These are phyloP conservation scores for Ganoderma lucidum DNA, from an alignment of 1,284 basidiomycete genomes.

Conservation along the genomic window DNA sequence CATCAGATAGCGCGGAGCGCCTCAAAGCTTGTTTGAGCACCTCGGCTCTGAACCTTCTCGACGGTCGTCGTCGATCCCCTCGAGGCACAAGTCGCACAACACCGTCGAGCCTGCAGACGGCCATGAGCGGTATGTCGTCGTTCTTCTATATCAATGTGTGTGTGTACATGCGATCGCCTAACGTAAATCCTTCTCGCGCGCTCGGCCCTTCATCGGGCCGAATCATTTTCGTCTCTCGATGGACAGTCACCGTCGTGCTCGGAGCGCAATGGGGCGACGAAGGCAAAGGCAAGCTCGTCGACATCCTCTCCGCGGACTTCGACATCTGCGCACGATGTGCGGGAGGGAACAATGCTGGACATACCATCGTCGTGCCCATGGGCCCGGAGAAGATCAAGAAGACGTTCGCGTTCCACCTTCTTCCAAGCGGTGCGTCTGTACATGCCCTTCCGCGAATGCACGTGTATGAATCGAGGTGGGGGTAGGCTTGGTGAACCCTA, in stretches of 20 bases:
- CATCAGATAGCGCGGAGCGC: constrained; percentile 10
- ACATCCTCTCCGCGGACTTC: constrained; percentile 87
- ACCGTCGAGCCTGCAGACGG: not conserved
- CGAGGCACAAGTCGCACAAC: not conserved
- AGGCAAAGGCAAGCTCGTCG: constrained; percentile 96
- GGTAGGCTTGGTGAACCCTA: constrained; percentile 89
- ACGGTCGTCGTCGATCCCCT: not conserved
- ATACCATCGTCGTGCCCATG: constrained; percentile 93
- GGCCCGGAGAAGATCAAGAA: constrained; percentile 72
- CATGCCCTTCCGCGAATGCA: constrained; percentile 10
- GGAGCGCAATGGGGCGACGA: constrained; percentile 97
- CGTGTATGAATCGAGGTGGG: not conserved
- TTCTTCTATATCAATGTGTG: not conserved
- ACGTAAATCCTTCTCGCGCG: not conserved
- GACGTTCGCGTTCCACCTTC: constrained; percentile 95
- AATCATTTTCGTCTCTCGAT: no score
- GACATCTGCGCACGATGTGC: constrained; percentile 97
- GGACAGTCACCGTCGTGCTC: constrained; percentile 77
- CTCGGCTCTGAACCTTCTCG: not conserved
- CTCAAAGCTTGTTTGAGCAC: not conserved
- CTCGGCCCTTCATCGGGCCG: not conserved
- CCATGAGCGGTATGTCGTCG: constrained; percentile 27
- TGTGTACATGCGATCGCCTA: no score
- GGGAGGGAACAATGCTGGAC: constrained; percentile 98
- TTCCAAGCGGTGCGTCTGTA: constrained; percentile 84